Evolutionary conservation across 23 red algal genomes (phyloP), one percentile per base, ranked within the genome.

Genomic region (Gracilariopsis chorda): DNA sequence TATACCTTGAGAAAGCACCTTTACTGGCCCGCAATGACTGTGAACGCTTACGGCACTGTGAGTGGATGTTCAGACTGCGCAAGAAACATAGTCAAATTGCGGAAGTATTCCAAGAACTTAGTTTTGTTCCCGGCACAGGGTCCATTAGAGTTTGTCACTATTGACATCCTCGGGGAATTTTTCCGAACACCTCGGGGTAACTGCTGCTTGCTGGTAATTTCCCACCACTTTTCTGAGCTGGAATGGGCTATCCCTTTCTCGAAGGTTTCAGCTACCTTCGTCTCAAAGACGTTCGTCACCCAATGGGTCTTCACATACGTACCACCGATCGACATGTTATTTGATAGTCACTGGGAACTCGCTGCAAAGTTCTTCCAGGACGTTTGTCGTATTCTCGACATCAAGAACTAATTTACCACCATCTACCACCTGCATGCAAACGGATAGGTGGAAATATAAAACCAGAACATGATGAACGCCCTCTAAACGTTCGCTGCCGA

Each of bases 101-200:
- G 75, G 6, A 9, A 39, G 35, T 28, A 48, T 24, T 52, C 35
- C 4, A 55, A 51, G 34, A 24, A 7, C 16, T 35, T 80, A 4
- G 34, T 16, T 17, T 47, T 80, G 20, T 80, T 55, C 49, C 75
- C 43, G 21, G 75, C 75, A 19, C 10, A 29, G 3, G n/a, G 20
- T 28, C 75, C 75, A 53, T 21, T 80, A 21, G 20, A 23, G 42
- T 52, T 21, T n/a, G 4, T 57, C 21, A 19, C 23, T 21, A 57
- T 80, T 21, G 76, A 80, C 36, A n/a, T 80, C 14, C 76, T 80
- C 12, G 76, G 76, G 8, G 32, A 29, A 9, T 42, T 80, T 8
- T 20, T 41, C 23, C 21, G 44, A n/a, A 53, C 76, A 8, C 0
- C 33, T 9, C 45, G 13, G 9, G 46, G 49, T 55, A 12, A 32